Percentiles rank a stretch among this genome's conserved stretches.
Conservation (phyloP, 2,329 filamentous ascomycete genomes). For the Beauveria pseudobassiana region DNA sequence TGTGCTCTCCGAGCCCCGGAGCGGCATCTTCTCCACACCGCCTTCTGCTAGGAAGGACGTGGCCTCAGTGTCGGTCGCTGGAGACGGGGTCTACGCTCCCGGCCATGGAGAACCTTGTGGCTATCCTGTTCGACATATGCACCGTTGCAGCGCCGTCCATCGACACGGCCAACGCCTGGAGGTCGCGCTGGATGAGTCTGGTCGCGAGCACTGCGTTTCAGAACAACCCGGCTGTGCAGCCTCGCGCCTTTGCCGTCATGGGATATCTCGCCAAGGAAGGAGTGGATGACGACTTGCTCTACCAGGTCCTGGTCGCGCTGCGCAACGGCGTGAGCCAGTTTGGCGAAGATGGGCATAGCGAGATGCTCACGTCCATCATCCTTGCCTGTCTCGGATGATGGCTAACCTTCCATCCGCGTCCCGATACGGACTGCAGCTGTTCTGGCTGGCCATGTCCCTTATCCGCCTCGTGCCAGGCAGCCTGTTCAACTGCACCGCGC, state of each 20-base stretch:
- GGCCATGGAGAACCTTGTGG: slow-evolving; percentile 54
- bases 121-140: slow-evolving; percentile 56
- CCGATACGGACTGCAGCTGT: slow-evolving; percentile 60
- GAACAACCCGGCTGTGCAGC: slow-evolving; percentile 64
- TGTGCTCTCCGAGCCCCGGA: slow-evolving; percentile 50
- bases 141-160: slow-evolving; percentile 55
- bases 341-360: slow-evolving; percentile 54
- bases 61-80: slow-evolving; percentile 44
- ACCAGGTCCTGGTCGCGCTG: slow-evolving; percentile 62
- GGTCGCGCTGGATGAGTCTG: slow-evolving; percentile 65
- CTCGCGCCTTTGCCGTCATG: slow-evolving; percentile 63
- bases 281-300: slow-evolving; percentile 63
- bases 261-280: slow-evolving; percentile 64
- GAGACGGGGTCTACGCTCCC: slow-evolving; percentile 46
- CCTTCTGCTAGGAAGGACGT: slow-evolving; percentile 41
- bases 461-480: slow-evolving; percentile 54
- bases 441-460: slow-evolving; percentile 62
- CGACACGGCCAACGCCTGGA: slow-evolving; percentile 61
- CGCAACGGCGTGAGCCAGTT: slow-evolving; percentile 59
- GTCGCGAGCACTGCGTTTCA: slow-evolving; percentile 67
- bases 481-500: slow-evolving; percentile 59
- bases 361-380: slow-evolving; percentile 63
- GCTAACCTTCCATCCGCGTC: slow-evolving; percentile 59
- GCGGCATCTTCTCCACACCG: slow-evolving; percentile 49
- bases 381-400: slow-evolving; percentile 64